These are phyloP conservation scores for Gossypium armourianum DNA, from an alignment of 441 rosid genomes.

Conservation along the genomic window DNA sequence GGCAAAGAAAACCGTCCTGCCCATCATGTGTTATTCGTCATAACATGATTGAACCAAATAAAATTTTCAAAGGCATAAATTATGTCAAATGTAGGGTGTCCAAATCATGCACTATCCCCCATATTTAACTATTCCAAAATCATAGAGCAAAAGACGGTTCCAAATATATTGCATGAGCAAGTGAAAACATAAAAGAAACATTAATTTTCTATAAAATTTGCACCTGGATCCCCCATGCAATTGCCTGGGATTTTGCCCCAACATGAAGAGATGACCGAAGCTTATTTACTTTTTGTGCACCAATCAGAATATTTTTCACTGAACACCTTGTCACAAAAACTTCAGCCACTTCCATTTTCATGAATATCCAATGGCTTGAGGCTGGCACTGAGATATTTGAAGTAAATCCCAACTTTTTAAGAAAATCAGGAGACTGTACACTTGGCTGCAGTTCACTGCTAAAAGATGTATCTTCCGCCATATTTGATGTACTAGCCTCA, in stretches of 20 bases:
- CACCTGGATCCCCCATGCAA: conserved; percentile 61
- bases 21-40: conserved; percentile 22
- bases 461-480: conserved; percentile 24
- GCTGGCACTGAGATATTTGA: conserved; percentile 26
- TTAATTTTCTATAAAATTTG: conserved; percentile 19
- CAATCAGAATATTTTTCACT: conserved; percentile 39
- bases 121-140: not conserved
- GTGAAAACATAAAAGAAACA: conserved; percentile 10
- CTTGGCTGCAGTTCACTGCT: conserved; percentile 31
- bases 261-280: conserved; percentile 48
- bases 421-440: conserved; percentile 27
- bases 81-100: not conserved
- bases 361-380: conserved; percentile 36
- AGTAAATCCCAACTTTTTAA: conserved; percentile 32
- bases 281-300: conserved; percentile 44
- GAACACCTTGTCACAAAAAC: conserved; percentile 45
- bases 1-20: conserved; percentile 70
- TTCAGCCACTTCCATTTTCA: conserved; percentile 37
- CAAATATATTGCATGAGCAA: conserved; percentile 4
- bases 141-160: not conserved
- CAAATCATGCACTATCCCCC: not conserved
- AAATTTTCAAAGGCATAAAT: not conserved
- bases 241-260: conserved; percentile 41
- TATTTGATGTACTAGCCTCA: conserved; percentile 17
- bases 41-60: conserved; percentile 7